phyloP scores from a whole-genome alignment of 805 yeast genomes.

The Candida gorgasii region DNA sequence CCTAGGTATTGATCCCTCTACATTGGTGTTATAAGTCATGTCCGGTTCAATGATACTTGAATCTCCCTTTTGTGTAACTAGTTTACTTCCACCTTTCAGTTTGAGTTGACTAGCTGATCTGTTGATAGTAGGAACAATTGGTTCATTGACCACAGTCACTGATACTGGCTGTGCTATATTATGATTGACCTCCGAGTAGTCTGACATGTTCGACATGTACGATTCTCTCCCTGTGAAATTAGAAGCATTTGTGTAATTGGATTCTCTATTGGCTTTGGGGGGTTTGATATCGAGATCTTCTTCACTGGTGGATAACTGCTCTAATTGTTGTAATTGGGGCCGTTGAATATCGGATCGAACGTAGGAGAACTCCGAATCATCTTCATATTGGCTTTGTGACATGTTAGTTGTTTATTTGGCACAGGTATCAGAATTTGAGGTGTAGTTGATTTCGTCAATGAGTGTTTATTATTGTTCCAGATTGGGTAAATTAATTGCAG shows the following conservation, averaged over 20 bases:
- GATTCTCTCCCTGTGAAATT: constrained; percentile 21
- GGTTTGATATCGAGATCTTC: constrained; percentile 3
- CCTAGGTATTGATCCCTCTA: constrained; percentile 40
- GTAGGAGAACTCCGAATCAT: constrained; percentile 16
- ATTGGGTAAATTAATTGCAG: constrained; percentile 6
- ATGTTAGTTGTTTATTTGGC: not conserved
- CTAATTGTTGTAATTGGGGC: constrained; percentile 3
- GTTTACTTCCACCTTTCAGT: constrained; percentile 6
- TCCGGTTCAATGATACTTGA: constrained; percentile 24
- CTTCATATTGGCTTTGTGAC: constrained; percentile 9
- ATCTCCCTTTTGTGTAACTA: constrained; percentile 11
- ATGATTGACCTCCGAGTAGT: constrained; percentile 20
- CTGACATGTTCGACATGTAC: constrained; percentile 22
- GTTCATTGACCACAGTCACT: constrained; percentile 20
- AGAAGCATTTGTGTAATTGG: no score
- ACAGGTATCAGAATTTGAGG: not conserved
- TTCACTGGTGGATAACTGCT: constrained; percentile 1
- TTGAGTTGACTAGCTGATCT: constrained; percentile 14
- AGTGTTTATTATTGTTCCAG: not conserved
- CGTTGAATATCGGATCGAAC: constrained; percentile 10
- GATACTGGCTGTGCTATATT: constrained; percentile 25
- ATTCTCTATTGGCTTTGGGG: constrained; percentile 5
- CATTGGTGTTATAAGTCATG: constrained; percentile 30
- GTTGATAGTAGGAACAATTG: constrained; percentile 15
- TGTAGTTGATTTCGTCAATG: not conserved